These are phyloP conservation scores for Tetraselmis striata DNA, from an alignment of 139 green algal species.

Conservation along the genomic window DNA sequence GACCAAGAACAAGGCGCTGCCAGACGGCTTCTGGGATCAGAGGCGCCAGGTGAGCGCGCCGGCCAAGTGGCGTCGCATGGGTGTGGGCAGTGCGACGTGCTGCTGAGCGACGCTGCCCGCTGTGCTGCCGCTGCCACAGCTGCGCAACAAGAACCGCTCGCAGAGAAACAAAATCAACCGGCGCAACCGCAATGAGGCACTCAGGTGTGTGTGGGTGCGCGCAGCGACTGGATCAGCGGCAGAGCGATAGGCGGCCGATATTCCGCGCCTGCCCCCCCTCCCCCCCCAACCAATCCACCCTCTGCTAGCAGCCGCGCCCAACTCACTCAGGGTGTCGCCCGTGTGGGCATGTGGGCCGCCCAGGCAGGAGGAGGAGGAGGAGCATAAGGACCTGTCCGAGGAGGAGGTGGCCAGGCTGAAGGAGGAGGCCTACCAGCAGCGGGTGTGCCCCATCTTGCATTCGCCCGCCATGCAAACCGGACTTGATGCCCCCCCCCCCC, in stretches of 20 bases:
- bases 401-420: background rate
- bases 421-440: background rate
- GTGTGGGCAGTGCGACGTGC: background rate
- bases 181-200: background rate
- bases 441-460: background rate
- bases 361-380: background rate
- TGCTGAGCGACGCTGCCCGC: background rate
- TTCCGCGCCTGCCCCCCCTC: background rate
- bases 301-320: background rate
- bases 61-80: background rate
- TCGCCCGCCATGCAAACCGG: background rate
- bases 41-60: background rate
- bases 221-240: background rate
- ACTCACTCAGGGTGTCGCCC: background rate
- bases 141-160: background rate
- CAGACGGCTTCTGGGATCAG: constrained; percentile 3
- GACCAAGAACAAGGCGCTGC: constrained; percentile 1
- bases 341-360: background rate
- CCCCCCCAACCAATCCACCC: background rate
- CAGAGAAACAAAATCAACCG: background rate
- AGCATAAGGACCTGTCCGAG: background rate
- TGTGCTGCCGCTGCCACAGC: background rate
- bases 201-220: background rate
- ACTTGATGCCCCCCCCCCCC: no score
- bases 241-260: no score